A percentile compares a stretch with the other conserved stretches of the same genome.
phyloP scores from a whole-genome alignment of 2,329 filamentous ascomycete genomes.

The Fusarium oligoseptatum region DNA sequence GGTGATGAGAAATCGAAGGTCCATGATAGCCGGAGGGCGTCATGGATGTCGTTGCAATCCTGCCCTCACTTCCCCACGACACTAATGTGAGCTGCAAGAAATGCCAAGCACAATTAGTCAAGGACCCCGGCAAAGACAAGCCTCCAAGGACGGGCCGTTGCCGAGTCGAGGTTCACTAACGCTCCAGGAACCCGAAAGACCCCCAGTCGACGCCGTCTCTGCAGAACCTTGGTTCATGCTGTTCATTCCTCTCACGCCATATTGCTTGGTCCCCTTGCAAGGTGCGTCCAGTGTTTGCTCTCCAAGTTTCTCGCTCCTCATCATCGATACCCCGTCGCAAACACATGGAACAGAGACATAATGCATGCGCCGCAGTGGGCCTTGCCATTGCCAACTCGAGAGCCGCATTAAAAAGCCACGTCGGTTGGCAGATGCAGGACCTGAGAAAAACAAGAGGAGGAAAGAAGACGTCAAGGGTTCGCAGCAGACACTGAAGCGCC shows the following conservation, averaged over 20 bases:
- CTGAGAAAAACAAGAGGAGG: conserved; percentile 38
- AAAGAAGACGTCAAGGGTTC: conserved; percentile 34
- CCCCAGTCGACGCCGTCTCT: not conserved
- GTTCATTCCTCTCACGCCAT: conserved; percentile 20
- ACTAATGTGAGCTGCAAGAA: conserved; percentile 44
- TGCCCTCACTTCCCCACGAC: conserved; percentile 13
- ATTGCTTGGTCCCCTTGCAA: not conserved
- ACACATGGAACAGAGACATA: conserved; percentile 3
- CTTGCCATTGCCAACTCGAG: conserved; percentile 24
- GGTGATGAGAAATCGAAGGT: conserved; percentile 3
- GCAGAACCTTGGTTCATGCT: conserved; percentile 9
- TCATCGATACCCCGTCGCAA: conserved; percentile 15
- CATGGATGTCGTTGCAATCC: conserved; percentile 20
- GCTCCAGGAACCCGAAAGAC: conserved; percentile 6
- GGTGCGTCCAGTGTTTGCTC: not conserved
- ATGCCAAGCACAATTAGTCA: conserved; percentile 32
- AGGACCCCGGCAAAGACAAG: conserved; percentile 33
- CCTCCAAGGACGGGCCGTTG: conserved; percentile 29
- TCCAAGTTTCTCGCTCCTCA: not conserved
- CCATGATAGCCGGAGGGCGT: conserved; percentile 20
- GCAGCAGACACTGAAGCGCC: conserved; percentile 11
- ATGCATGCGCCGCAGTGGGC: conserved; percentile 39
- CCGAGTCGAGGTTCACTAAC: conserved; percentile 25
- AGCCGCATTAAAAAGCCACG: conserved; percentile 44
- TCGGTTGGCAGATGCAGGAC: conserved; percentile 45